Conservation (phyloP, 2,329 filamentous ascomycete species). For the Beauveria rudraprayagi region DNA sequence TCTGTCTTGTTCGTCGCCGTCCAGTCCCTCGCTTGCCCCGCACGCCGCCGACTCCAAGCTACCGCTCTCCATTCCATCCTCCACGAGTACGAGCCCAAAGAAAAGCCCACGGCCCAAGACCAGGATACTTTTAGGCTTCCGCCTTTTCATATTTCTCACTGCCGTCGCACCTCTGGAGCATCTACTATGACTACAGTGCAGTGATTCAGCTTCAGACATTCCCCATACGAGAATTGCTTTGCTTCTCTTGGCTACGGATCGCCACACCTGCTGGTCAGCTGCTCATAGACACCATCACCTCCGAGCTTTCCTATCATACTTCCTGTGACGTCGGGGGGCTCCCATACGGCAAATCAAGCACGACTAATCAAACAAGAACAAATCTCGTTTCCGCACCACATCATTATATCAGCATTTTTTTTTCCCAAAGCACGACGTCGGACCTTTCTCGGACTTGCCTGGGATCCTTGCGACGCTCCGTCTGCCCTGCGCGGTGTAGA, state of each 20-base stretch:
- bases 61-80: background rate
- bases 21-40: constrained; percentile 4
- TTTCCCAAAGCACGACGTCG: background rate
- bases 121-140: background rate
- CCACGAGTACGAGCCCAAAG: background rate
- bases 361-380: background rate
- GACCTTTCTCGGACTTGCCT: background rate
- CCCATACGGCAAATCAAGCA: background rate
- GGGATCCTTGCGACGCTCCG: background rate
- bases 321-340: background rate
- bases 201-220: background rate
- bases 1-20: background rate
- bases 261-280: background rate
- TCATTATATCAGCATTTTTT: background rate
- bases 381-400: background rate
- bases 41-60: background rate
- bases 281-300: background rate
- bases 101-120: background rate
- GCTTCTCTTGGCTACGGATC: background rate
- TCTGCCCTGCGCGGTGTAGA: background rate
- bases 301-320: background rate
- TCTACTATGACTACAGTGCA: too few relatives aligned
- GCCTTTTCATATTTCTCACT: too few relatives aligned
- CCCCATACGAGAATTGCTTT: background rate
- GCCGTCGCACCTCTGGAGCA: background rate